Conservation (phyloP, 495 filamentous ascomycete species). For the Eremomyces bilateralis region DNA sequence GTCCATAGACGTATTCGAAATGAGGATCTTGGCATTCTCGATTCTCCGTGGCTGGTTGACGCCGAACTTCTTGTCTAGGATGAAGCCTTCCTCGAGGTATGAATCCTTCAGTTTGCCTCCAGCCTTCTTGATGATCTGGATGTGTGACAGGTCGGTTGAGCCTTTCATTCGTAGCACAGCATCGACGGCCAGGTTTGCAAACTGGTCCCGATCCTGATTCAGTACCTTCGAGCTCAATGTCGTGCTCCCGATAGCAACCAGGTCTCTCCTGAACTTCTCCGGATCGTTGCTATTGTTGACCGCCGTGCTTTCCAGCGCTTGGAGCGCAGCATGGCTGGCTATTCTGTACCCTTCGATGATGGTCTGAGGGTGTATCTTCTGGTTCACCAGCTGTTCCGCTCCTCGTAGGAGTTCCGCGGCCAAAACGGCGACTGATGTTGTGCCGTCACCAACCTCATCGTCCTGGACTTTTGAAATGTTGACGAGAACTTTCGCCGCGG, state of each 20-base stretch:
- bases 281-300: slow-evolving; percentile 72
- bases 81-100: slow-evolving; percentile 94
- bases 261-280: slow-evolving; percentile 69
- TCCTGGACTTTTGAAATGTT: slow-evolving; percentile 99
- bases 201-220: slow-evolving; percentile 81
- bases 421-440: slow-evolving; percentile 75
- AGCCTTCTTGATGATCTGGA: slow-evolving; percentile 98
- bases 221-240: slow-evolving; percentile 96
- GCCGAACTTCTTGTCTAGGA: slow-evolving; percentile 94
- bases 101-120: slow-evolving; percentile 94
- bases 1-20: slow-evolving; percentile 97
- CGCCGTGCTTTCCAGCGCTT: slow-evolving; percentile 61
- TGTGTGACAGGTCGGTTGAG: slow-evolving; percentile 87
- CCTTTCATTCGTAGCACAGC: slow-evolving; percentile 79
- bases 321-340: slow-evolving; percentile 71
- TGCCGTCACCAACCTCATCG: slow-evolving; percentile 94
- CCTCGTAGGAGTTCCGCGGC: slow-evolving; percentile 89
- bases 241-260: slow-evolving; percentile 80
- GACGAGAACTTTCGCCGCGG: slow-evolving; percentile 88
- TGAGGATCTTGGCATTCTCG: slow-evolving; percentile 93
- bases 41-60: slow-evolving; percentile 95
- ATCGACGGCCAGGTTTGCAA: slow-evolving; percentile 76
- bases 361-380: slow-evolving; percentile 97
- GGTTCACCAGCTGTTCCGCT: slow-evolving; percentile 87
- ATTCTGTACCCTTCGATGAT: slow-evolving; percentile 98